Percentiles rank a stretch among this genome's conserved stretches.
Evolutionary conservation across 225 moss, liverwort and hornwort genomes (phyloP).

Genomic region (Polytrichum commune): DNA sequence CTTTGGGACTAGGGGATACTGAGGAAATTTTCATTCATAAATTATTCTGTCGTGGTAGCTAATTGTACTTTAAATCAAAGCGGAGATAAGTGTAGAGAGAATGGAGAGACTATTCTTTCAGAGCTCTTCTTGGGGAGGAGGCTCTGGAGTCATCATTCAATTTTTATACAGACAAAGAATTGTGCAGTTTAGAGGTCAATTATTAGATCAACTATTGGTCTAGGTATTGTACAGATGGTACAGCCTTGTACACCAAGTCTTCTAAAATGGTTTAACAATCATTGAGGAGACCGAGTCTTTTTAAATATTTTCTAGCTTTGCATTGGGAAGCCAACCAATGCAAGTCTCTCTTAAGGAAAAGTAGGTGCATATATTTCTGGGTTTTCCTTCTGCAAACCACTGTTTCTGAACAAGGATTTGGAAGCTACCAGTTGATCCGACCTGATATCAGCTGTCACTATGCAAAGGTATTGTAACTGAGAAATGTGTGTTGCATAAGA

Average conservation of each 20-base stretch:
- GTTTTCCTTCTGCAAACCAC: no score
- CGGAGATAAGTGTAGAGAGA: not conserved
- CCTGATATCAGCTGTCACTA: no score
- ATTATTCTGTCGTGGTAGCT: not conserved
- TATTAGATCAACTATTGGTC: not conserved
- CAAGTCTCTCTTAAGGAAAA: no score
- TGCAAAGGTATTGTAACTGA: no score
- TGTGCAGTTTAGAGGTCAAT: not conserved
- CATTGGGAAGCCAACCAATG: no score
- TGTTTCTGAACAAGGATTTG: no score
- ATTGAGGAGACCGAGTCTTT: no score
- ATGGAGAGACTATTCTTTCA: not conserved
- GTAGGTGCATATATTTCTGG: no score
- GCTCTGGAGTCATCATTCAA: not conserved
- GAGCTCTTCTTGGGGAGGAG: not conserved
- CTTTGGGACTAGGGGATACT: not conserved
- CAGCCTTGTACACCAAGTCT: not conserved
- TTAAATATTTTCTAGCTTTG: no score
- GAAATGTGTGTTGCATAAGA: no score
- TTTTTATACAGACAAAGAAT: not conserved
- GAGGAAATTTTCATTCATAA: not conserved
- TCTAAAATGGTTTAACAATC: no score
- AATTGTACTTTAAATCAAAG: not conserved
- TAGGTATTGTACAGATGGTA: slow-evolving; percentile 5
- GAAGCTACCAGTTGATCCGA: no score